Evolutionary conservation across 2,329 filamentous ascomycete species (phyloP).

Genomic region (Hypoxylon sp.): DNA sequence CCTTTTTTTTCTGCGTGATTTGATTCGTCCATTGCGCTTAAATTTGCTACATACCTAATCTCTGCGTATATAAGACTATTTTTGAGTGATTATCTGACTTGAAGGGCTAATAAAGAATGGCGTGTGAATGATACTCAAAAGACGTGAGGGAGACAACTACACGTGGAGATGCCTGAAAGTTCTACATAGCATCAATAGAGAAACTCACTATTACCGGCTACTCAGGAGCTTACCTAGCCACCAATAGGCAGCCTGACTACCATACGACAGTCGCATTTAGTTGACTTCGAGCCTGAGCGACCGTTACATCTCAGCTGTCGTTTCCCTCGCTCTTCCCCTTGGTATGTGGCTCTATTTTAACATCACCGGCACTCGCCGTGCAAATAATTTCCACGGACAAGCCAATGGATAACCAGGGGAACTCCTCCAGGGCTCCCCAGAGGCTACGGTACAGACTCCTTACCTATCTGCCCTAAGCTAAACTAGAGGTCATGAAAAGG

Average conservation of each 20-base stretch:
- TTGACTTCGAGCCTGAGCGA: background rate
- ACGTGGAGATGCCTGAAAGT: background rate
- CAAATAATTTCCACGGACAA: no score
- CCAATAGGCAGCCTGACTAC: background rate
- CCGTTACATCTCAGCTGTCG: background rate
- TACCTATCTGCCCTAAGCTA: no score
- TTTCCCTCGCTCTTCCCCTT: background rate
- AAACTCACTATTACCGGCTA: background rate
- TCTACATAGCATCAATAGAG: background rate
- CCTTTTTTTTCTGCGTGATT: background rate
- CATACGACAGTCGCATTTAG: background rate
- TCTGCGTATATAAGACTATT: conserved; percentile 12
- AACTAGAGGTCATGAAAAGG: no score
- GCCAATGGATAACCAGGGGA: background rate
- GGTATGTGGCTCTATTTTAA: background rate
- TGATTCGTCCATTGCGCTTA: conserved; percentile 22
- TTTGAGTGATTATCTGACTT: background rate
- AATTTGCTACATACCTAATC: conserved; percentile 13
- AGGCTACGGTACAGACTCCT: no score
- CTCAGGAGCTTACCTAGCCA: background rate
- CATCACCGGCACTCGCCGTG: background rate
- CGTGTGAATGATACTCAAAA: background rate
- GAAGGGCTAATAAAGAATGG: background rate
- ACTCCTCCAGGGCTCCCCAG: background rate
- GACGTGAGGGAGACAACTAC: background rate